These are phyloP conservation scores for Heritiera fomes DNA, from an alignment of 345 rosid species.

Conservation along the genomic window DNA sequence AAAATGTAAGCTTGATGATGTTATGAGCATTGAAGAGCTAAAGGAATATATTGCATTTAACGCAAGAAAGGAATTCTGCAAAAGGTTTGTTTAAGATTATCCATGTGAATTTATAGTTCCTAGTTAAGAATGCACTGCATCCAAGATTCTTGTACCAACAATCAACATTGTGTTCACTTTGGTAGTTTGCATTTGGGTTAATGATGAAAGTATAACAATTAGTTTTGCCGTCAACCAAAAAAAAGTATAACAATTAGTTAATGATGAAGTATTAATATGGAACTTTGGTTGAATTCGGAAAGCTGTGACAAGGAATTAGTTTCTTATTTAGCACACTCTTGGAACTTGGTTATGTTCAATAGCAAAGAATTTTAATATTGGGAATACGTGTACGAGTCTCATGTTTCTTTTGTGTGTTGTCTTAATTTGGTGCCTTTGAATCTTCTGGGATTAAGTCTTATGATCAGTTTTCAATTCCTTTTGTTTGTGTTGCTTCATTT, in stretches of 20 bases:
- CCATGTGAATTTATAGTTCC: not conserved
- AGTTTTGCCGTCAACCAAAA: not conserved
- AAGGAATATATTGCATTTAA: conserved; percentile 27
- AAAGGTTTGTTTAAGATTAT: conserved; percentile 31
- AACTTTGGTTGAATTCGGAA: not conserved
- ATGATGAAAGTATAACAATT: not conserved
- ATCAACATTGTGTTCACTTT: not conserved
- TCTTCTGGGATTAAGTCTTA: not conserved
- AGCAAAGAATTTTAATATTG: not conserved
- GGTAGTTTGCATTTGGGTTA: not conserved
- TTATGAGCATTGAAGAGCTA: conserved; percentile 42
- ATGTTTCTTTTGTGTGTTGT: not conserved
- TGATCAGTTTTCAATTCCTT: not conserved
- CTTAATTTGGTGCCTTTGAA: not conserved
- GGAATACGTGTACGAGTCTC: not conserved
- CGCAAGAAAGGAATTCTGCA: conserved; percentile 30
- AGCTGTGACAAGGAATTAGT: not conserved
- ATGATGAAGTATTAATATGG: not conserved
- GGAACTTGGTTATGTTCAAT: not conserved
- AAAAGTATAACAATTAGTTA: not conserved
- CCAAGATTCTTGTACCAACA: not conserved
- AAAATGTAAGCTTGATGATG: conserved; percentile 25
- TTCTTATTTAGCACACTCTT: not conserved
- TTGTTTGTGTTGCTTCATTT: not conserved
- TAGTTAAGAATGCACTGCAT: not conserved